These are phyloP conservation scores for Sphagnum fallax DNA, from an alignment of 228 moss, liverwort and hornwort species.

Conservation along the genomic window DNA sequence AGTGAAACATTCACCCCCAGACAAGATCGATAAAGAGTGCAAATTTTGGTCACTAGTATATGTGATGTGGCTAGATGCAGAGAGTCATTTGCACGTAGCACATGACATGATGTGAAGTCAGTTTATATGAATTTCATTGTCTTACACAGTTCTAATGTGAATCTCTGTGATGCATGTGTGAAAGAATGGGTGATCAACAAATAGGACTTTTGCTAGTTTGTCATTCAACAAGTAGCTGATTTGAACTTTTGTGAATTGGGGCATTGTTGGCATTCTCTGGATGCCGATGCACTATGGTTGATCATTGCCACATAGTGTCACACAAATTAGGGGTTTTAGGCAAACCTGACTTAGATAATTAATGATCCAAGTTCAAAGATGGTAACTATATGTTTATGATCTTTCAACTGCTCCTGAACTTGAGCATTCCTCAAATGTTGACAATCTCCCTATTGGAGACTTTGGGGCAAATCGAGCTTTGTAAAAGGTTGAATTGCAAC, in stretches of 20 bases:
- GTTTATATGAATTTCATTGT: no score
- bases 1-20: slow-evolving; percentile 82
- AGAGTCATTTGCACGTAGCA: no score
- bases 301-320: not conserved
- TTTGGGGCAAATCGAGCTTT: not conserved
- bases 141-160: not conserved
- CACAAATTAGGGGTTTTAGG: no score
- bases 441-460: slow-evolving; percentile 7
- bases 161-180: slow-evolving; percentile 29
- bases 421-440: slow-evolving; percentile 10
- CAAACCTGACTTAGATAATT: no score
- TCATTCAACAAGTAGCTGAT: slow-evolving; percentile 48
- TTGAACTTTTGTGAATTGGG: slow-evolving; percentile 7
- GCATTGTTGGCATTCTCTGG: slow-evolving; percentile 2
- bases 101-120: no score
- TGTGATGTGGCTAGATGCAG: not conserved
- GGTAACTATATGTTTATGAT: slow-evolving; percentile 1
- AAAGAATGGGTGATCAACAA: slow-evolving; percentile 57
- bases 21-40: slow-evolving; percentile 41
- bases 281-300: no score
- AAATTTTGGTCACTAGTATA: slow-evolving; percentile 97
- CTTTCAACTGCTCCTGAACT: slow-evolving; percentile 10
- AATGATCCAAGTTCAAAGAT: not conserved
- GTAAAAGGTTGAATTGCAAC: slow-evolving; percentile 6
- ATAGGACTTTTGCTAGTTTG: slow-evolving; percentile 2